These are phyloP conservation scores for Selaginella tamariscina DNA, from an alignment of 75 land plant species.

Conservation along the genomic window DNA sequence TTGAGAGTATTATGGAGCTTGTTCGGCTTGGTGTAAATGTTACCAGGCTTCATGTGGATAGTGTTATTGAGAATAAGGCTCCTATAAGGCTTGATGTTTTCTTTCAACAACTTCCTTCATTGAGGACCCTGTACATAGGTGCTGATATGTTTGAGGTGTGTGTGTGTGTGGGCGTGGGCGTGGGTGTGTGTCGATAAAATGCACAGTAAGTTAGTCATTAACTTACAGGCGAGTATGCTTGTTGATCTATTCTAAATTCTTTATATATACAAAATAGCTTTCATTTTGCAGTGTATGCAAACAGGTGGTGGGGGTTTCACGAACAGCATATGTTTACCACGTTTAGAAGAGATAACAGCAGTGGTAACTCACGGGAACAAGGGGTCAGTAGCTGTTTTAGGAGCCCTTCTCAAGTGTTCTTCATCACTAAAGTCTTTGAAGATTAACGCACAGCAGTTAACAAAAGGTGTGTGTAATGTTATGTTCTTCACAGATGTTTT, in stretches of 20 bases:
- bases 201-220: too few species aligned
- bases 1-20: constrained; percentile 20
- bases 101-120: constrained; percentile 19
- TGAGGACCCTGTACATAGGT: constrained; percentile 22
- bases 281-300: constrained; percentile 22
- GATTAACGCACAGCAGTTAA: constrained; percentile 23
- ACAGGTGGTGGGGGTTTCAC: constrained; percentile 19
- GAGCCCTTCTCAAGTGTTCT: constrained; percentile 19
- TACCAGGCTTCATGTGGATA: constrained; percentile 17
- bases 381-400: constrained; percentile 16
- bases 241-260: background rate
- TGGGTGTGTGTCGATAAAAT: too few species aligned
- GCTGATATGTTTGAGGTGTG: constrained; percentile 28
- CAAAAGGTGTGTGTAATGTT: constrained; percentile 19
- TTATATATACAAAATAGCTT: background rate
- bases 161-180: too few species aligned
- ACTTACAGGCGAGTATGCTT: too few species aligned
- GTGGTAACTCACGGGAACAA: constrained; percentile 19
- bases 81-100: constrained; percentile 18
- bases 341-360: constrained; percentile 14
- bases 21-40: constrained; percentile 23
- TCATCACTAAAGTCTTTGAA: constrained; percentile 13
- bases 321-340: constrained; percentile 7
- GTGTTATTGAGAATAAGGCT: constrained; percentile 17
- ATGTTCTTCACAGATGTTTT: constrained; percentile 21